Percentiles rank a stretch among this genome's conserved stretches.
Conservation (phyloP, 441 rosid genomes). For the Mallotus repandus region DNA sequence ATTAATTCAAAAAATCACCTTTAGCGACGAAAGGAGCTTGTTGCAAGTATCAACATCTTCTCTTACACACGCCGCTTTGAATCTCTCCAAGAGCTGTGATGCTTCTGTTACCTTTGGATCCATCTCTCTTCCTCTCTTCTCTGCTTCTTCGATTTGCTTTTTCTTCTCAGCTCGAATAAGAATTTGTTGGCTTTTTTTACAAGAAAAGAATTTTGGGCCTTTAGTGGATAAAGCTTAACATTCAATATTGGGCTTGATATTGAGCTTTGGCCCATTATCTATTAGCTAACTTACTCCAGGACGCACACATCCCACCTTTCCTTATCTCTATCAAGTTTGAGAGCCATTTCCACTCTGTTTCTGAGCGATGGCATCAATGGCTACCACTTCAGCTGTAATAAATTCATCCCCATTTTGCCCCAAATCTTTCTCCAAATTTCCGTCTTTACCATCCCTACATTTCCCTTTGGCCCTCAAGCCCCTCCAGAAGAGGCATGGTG, state of each 20-base stretch:
- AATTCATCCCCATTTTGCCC: constrained; percentile 39
- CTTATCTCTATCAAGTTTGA: constrained; percentile 21
- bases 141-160: neutral
- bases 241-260: neutral
- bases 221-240: neutral
- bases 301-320: constrained; percentile 15
- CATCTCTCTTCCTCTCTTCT: constrained; percentile 34
- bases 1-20: constrained; percentile 38
- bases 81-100: constrained; percentile 75
- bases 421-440: constrained; percentile 28
- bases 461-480: constrained; percentile 44
- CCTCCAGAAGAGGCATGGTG: constrained; percentile 20
- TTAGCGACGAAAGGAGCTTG: constrained; percentile 67
- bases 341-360: neutral
- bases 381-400: constrained; percentile 24
- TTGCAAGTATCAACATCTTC: constrained; percentile 55
- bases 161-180: neutral
- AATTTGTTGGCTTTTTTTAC: constrained; percentile 7
- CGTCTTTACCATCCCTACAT: constrained; percentile 39
- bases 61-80: constrained; percentile 74
- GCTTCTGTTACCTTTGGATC: constrained; percentile 83
- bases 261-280: neutral
- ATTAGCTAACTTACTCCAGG: neutral
- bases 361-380: constrained; percentile 44
- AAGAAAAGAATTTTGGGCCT: constrained; percentile 19